Evolutionary conservation across 2,329 filamentous ascomycete species (phyloP).

Genomic region (Grosmannia penicillata): DNA sequence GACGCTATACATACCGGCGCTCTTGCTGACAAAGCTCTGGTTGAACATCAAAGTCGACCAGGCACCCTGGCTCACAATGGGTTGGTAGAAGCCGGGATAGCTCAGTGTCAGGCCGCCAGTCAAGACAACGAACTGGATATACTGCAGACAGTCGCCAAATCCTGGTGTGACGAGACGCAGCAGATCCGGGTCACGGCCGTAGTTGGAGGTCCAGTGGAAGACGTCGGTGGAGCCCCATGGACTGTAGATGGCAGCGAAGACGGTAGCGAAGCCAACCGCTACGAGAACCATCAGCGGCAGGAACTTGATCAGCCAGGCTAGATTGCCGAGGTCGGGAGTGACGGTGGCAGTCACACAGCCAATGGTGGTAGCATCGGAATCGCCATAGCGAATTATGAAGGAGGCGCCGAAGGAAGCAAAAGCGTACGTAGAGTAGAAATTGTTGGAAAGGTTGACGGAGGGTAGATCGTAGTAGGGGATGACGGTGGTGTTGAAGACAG

Average conservation of each 20-base stretch:
- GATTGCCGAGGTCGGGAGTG: slow-evolving; percentile 64
- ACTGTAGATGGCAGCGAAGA: slow-evolving; percentile 74
- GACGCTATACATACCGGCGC: slow-evolving; percentile 49
- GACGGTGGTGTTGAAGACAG: slow-evolving; percentile 41
- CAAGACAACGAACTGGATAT: slow-evolving; percentile 83
- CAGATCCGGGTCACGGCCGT: slow-evolving; percentile 83
- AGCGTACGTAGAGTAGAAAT: slow-evolving; percentile 69
- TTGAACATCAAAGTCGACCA: slow-evolving; percentile 95
- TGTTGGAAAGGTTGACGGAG: slow-evolving; percentile 57
- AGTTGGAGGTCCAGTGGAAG: slow-evolving; percentile 96
- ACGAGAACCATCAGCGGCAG: slow-evolving; percentile 66
- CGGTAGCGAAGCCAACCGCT: slow-evolving; percentile 66
- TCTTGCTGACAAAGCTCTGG: slow-evolving; percentile 64
- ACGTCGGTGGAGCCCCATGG: slow-evolving; percentile 87
- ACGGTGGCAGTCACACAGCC: slow-evolving; percentile 72
- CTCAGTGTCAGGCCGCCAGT: slow-evolving; percentile 76
- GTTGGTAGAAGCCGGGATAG: slow-evolving; percentile 92
- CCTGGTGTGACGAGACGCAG: slow-evolving; percentile 86
- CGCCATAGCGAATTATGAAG: slow-evolving; percentile 62
- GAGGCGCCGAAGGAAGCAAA: slow-evolving; percentile 71
- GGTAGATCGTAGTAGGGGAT: slow-evolving; percentile 37
- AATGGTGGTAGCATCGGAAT: slow-evolving; percentile 45
- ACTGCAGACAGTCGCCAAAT: slow-evolving; percentile 92
- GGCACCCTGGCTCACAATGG: slow-evolving; percentile 69
- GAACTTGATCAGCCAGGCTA: slow-evolving; percentile 58